Evolutionary conservation across 768 basidiomycete genomes (phyloP), one percentile per base, ranked within the genome.

Genomic region (Pleurotus citrinopileatus): DNA sequence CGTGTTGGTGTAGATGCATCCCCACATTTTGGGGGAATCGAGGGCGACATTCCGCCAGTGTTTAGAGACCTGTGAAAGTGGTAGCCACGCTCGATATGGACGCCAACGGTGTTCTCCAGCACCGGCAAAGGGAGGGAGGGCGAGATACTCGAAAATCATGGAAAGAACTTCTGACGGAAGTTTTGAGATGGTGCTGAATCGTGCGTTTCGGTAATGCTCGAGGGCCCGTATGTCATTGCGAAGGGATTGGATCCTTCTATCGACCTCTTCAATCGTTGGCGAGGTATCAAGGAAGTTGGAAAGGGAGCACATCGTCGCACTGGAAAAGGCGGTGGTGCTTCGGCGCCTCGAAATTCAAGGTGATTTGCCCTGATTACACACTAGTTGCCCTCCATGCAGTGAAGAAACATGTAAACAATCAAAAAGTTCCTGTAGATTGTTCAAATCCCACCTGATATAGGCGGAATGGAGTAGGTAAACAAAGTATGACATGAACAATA

Each of bases 321-420:
- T n/a, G n/a, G n/a, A n/a, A n/a, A n/a, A n/a, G n/a, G n/a, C n/a
- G n/a, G n/a, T n/a, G n/a, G n/a, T n/a, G n/a, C n/a, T n/a, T n/a
- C n/a, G n/a, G n/a, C n/a, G n/a, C n/a, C n/a, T n/a, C n/a, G n/a
- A n/a, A n/a, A n/a, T n/a, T n/a, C n/a, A n/a, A n/a, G n/a, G n/a
- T n/a, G n/a, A n/a, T n/a, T n/a, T n/a, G n/a, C n/a, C n/a, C n/a
- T n/a, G n/a, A n/a, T n/a, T n/a, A n/a, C n/a, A n/a, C n/a, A n/a
- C n/a, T n/a, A n/a, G n/a, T n/a, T n/a, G n/a, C n/a, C n/a, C 62
- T 42, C 65, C 63, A 15, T 60, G 55, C 47, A 73, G 67, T 2
- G 55, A 62, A 4, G 70, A n/a, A n/a, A n/a, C n/a, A n/a, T n/a
- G n/a, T n/a, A n/a, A n/a, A n/a, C n/a, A n/a, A n/a, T n/a, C n/a